Base-by-base conservation (phyloP, 352 stramenopile species). In the Halophytophthora polymorphica region DNA sequence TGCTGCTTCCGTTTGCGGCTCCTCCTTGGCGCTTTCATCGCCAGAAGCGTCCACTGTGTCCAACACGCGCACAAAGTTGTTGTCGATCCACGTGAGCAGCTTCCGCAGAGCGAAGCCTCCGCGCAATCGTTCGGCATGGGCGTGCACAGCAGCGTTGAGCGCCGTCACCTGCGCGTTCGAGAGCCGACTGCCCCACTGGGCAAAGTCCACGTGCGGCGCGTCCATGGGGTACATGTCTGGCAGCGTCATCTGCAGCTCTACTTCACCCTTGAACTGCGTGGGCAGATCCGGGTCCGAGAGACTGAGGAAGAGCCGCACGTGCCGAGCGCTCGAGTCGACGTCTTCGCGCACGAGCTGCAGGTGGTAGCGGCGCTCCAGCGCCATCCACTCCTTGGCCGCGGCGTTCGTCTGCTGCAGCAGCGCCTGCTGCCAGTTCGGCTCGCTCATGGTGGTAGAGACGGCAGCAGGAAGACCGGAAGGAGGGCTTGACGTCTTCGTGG, bases 21-120 rank as follows among this genome's bases (percentile, higher is more conserved):
- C 28, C 12, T 31, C n/a, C 23, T 39, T 38, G 29, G 13, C 33
- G n/a, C 51, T 31, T 31, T 31, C 25, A 8, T 8, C 4, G 8
- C 25, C 8, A 49, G 46, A 29, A 39, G 19, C 17, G 49, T 66
- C 64, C 11, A 61, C 61, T 18, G 63, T 36, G 25, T 15, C 56
- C 44, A 86, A 54, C 19, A 77, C 47, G 34, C 40, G 56, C 50
- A 71, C 71, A 15, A 93, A 73, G 54, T 88, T 86, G 58, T 94
- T 94, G 48, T 94, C 83, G 45, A 94, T 72, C 78, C 81, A 92
- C 21, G 81, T 94, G 39, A 94, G 57, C 41, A 91, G 45, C 45
- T 84, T 90, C 45, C 83, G 70, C 22, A 94, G 58, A 3, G 65
- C 63, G 22, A 77, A 79, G 10, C 64, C 64, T 28, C 77, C 75